Evolutionary conservation across 495 filamentous ascomycete species (phyloP).

Genomic region (Penicillium dipodomyicola): DNA sequence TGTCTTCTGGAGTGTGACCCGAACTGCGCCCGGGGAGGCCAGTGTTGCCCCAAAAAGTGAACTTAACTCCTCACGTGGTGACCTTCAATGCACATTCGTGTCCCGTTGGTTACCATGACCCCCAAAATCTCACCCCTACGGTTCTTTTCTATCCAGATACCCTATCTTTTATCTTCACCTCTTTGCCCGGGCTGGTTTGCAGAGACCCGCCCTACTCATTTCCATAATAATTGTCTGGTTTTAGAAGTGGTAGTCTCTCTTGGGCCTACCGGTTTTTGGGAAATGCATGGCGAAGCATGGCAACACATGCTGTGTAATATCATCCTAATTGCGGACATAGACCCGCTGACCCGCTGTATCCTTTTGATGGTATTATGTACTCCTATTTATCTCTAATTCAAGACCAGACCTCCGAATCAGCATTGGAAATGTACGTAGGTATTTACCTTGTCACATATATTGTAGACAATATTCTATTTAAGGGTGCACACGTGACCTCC

Average conservation of each 20-base stretch:
- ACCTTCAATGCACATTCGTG: conserved; percentile 2
- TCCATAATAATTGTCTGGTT: not conserved
- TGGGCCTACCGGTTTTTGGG: not conserved
- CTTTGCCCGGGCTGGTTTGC: not conserved
- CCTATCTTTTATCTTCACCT: not conserved
- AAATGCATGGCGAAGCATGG: not conserved
- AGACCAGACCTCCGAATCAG: conserved; percentile 1
- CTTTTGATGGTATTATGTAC: conserved; percentile 15
- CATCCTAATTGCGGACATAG: not conserved
- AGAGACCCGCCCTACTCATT: not conserved
- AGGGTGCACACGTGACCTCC: conserved; percentile 13
- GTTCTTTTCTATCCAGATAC: conserved; percentile 8
- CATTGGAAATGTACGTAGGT: not conserved
- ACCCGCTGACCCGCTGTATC: not conserved
- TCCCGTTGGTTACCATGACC: conserved; percentile 7
- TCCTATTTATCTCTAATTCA: conserved; percentile 22
- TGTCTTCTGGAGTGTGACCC: conserved; percentile 88
- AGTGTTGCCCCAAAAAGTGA: conserved; percentile 66
- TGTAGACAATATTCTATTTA: not conserved
- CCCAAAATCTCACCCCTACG: not conserved
- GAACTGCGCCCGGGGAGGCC: conserved; percentile 64
- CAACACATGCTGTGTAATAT: not conserved
- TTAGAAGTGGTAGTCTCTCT: not conserved
- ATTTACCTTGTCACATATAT: not conserved
- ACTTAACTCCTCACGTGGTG: conserved; percentile 16